Base-by-base conservation (phyloP, 2,329 filamentous ascomycete genomes). In the Exophiala dermatitidis region DNA sequence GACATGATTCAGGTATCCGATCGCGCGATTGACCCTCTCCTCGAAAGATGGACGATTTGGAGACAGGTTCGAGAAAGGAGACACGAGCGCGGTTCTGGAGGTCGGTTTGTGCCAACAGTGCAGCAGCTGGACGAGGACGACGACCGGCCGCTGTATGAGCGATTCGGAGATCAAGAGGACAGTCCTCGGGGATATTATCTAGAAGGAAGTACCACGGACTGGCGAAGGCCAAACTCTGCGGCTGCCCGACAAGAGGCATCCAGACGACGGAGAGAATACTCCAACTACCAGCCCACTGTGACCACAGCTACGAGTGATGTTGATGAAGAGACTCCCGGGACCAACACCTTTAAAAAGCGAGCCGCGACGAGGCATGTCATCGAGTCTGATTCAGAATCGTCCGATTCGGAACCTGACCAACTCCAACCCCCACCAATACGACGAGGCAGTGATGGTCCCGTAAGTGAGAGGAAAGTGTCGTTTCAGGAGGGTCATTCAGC, bases 1-100 rank as follows among this genome's bases (percentile, higher is more conserved):
- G 68, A 70, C 31, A 72, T 71, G 69, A 63, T 71, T 7, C 64
- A 65, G 37, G 61, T 69, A 3, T 71, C 69, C 0, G 65, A 68
- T 32, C 61, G 58, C 2, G 66, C 65, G 9, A 65, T 71, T 53
- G 63, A 70, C 41, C 62, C 60, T 12, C 57, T 72, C 6, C 57
- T 71, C 12, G 57, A 60, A 30, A 57, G 43, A 38, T 69, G 62
- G 66, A 68, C 59, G 5, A 55, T 56, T 46, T 60, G 55, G 57
- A 56, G 55, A 19, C 55, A 62, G 31, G 44, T 59, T 26, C 60
- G 60, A 29, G 61, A 63, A 51, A 38, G 52, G 28, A 53, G 51
- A 42, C 51, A 61, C 19, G 33, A 50, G 40, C 53, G 57, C 10
- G 50, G 52, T 31, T 49, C 50, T 32, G 46, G 41, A 44, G 50